These are phyloP conservation scores for Fusarium sp. DNA, from an alignment of 2,329 filamentous ascomycete species.

Conservation along the genomic window DNA sequence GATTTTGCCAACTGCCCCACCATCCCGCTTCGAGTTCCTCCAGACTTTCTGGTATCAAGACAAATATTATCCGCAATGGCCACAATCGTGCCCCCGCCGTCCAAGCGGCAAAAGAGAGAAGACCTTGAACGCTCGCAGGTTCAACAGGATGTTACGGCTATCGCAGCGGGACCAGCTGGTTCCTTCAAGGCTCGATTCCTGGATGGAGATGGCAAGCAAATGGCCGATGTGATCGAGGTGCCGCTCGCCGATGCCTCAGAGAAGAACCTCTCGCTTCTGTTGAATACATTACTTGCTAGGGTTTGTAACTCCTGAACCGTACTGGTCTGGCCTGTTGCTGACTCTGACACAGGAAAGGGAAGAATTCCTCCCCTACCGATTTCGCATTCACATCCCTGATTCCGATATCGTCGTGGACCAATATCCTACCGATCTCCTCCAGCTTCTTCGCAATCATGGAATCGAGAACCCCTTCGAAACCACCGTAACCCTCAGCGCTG, in stretches of 20 bases:
- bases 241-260: slow-evolving; percentile 86
- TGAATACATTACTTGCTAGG: slow-evolving; percentile 85
- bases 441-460: slow-evolving; percentile 65
- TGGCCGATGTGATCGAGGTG: slow-evolving; percentile 76
- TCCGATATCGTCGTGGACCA: slow-evolving; percentile 65
- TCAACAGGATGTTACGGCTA: slow-evolving; percentile 78
- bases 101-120: slow-evolving; percentile 86
- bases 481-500: slow-evolving; percentile 66
- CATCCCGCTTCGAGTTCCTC: slow-evolving; percentile 31
- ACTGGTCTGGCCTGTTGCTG: slow-evolving; percentile 2
- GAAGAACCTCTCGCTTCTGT: slow-evolving; percentile 86
- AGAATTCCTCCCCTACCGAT: slow-evolving; percentile 70
- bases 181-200: slow-evolving; percentile 88
- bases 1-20: slow-evolving; percentile 49
- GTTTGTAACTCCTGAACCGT: slow-evolving; percentile 55
- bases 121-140: slow-evolving; percentile 75
- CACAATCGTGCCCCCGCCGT: slow-evolving; percentile 83
- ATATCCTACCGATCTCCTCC: slow-evolving; percentile 65
- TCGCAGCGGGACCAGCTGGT: slow-evolving; percentile 73
- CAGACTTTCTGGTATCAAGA: slow-evolving; percentile 16
- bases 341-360: slow-evolving; percentile 59
- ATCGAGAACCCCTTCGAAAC: slow-evolving; percentile 69
- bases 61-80: slow-evolving; percentile 67
- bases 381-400: slow-evolving; percentile 68
- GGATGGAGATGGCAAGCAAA: slow-evolving; percentile 79